Evolutionary conservation across 805 yeast genomes (phyloP).

Genomic region (Lipomyces orientalis): DNA sequence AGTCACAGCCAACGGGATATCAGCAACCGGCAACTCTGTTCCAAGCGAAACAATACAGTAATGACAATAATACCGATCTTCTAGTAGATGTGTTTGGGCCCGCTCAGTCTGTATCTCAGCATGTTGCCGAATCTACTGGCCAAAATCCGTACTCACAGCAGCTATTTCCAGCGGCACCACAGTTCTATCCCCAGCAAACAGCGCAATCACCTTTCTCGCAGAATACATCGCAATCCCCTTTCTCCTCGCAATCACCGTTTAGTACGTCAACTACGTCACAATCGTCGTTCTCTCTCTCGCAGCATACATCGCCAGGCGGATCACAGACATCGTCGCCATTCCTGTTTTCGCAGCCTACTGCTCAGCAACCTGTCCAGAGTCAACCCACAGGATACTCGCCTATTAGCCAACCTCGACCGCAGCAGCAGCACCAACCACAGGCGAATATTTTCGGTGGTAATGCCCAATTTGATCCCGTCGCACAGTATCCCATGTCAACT

Average conservation of each 20-base stretch:
- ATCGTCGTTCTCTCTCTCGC: conserved; percentile 6
- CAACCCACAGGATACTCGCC: background rate
- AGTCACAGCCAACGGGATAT: conserved; percentile 29
- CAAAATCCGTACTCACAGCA: background rate
- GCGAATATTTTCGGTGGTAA: conserved; percentile 18
- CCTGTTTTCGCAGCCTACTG: background rate
- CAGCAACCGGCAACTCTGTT: conserved; percentile 7
- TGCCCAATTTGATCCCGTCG: background rate
- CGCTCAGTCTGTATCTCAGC: conserved; percentile 5
- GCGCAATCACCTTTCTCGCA: conserved; percentile 1
- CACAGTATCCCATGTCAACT: conserved; percentile 30
- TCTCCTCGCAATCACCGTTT: conserved; percentile 8
- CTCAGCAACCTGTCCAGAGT: conserved; percentile 7
- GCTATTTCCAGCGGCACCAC: background rate
- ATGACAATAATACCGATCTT: conserved; percentile 18
- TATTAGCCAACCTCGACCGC: background rate
- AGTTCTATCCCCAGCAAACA: background rate
- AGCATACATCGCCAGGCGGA: background rate
- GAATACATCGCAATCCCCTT: background rate
- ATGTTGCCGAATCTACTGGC: background rate
- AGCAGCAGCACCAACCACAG: background rate
- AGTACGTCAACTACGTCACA: background rate
- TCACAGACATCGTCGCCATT: background rate
- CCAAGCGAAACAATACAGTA: background rate
- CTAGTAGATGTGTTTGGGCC: conserved; percentile 22